These are phyloP conservation scores for Berberis thunbergii DNA, from an alignment of 164 flowering plant species.

Conservation along the genomic window DNA sequence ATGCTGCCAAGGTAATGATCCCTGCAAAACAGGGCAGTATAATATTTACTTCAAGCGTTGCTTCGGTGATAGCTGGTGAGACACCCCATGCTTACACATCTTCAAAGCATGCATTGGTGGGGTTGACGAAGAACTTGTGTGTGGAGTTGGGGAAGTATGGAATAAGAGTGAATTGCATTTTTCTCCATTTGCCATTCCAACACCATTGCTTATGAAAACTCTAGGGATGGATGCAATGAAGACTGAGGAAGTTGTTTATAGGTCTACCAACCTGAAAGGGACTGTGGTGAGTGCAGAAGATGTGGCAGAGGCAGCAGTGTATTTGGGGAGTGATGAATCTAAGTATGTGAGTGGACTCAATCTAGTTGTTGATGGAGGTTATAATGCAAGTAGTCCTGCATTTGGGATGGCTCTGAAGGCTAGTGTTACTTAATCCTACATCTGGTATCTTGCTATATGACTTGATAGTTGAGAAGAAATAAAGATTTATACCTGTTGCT, in stretches of 20 bases:
- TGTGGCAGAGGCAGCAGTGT: constrained; percentile 27
- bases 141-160: constrained; percentile 20
- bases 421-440: not conserved
- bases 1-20: constrained; percentile 16
- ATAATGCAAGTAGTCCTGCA: constrained; percentile 12
- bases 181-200: constrained; percentile 8
- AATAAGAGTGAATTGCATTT: constrained; percentile 17
- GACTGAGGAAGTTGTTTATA: not conserved
- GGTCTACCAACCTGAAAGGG: constrained; percentile 17
- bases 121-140: constrained; percentile 17
- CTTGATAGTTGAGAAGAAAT: not conserved
- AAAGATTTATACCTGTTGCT: not conserved
- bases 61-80: not conserved
- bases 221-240: not conserved
- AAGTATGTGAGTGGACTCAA: constrained; percentile 29
- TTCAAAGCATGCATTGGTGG: constrained; percentile 19
- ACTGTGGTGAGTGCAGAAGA: constrained; percentile 13
- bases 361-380: constrained; percentile 32
- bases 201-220: not conserved
- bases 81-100: constrained; percentile 2
- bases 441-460: not conserved
- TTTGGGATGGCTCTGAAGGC: not conserved
- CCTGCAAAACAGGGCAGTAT: constrained; percentile 10
- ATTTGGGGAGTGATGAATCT: constrained; percentile 27
- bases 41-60: constrained; percentile 7